phyloP scores from a whole-genome alignment of 495 filamentous ascomycete genomes.

The Hypoxylon fuscum region DNA sequence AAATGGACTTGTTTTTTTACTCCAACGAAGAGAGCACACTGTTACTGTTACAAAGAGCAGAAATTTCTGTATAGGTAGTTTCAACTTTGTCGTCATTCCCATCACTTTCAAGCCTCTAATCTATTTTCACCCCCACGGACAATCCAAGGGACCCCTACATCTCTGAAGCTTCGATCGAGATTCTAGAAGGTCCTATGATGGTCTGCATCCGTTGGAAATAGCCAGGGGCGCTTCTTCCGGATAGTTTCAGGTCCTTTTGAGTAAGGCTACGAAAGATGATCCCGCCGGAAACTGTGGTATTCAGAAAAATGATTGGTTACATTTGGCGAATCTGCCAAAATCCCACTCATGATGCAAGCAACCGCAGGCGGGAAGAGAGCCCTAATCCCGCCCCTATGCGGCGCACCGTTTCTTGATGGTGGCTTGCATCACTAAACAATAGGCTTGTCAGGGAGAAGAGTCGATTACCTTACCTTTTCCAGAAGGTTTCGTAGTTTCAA shows the following conservation, averaged over 20 bases:
- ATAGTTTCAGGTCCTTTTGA: conserved; percentile 32
- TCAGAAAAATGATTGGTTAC: conserved; percentile 35
- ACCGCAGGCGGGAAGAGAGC: conserved; percentile 38
- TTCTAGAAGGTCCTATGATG: conserved; percentile 43
- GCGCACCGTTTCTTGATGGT: conserved; percentile 36
- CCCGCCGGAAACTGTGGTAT: conserved; percentile 21
- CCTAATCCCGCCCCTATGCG: conserved; percentile 41
- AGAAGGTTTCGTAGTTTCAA: no score
- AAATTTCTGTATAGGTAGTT: no score
- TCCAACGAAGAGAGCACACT: no score
- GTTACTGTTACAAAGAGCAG: no score
- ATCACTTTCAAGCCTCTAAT: no score
- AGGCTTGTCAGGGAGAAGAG: conserved; percentile 15
- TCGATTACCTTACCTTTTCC: no score
- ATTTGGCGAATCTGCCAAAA: conserved; percentile 40
- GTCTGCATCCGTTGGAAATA: conserved; percentile 34
- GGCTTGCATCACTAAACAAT: conserved; percentile 35
- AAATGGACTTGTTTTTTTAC: no score
- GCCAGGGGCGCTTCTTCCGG: conserved; percentile 24
- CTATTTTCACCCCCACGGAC: background rate
- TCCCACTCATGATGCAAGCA: conserved; percentile 42
- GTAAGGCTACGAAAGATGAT: conserved; percentile 30
- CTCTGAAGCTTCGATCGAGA: conserved; percentile 32
- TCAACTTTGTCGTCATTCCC: no score
- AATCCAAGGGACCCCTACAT: conserved; percentile 19